Percentiles rank a stretch among this genome's conserved stretches.
phyloP scores from a whole-genome alignment of 768 basidiomycete genomes.

The Lactifluus hygrophoroides region DNA sequence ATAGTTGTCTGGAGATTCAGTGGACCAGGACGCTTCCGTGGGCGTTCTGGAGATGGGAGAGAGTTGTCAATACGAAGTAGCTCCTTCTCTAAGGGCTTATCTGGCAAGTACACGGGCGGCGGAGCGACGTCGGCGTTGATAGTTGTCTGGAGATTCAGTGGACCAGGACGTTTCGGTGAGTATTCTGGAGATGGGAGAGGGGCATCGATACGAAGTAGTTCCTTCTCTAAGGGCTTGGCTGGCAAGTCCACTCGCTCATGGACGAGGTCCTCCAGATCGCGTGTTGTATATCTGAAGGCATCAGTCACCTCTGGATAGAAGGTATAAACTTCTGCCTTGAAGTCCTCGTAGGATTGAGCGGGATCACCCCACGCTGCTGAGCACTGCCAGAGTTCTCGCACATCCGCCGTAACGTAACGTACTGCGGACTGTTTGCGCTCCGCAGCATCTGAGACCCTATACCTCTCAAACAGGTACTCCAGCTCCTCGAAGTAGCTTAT shows the following conservation, averaged over 20 bases:
- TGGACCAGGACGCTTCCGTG: constrained; percentile 57
- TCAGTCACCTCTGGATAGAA: neutral
- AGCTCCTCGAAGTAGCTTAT: neutral
- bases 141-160: constrained; percentile 56
- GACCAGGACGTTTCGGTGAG: constrained; percentile 55
- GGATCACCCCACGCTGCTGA: neutral
- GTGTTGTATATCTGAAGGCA: neutral
- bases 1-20: constrained; percentile 58
- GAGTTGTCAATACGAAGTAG: constrained; percentile 59
- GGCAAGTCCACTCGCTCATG: constrained; percentile 25
- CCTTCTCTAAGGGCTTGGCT: constrained; percentile 40
- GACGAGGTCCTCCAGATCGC: neutral
- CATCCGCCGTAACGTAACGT: neutral
- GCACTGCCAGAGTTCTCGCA: neutral
- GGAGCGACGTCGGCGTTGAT: constrained; percentile 35
- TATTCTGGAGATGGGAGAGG: constrained; percentile 54
- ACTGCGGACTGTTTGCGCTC: neutral
- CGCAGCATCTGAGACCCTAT: neutral
- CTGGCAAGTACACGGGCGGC: constrained; percentile 39
- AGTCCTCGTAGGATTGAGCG: neutral
- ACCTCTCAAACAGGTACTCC: neutral
- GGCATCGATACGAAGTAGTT: constrained; percentile 59
- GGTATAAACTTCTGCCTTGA: neutral
- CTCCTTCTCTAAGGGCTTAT: constrained; percentile 41
- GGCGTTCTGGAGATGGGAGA: constrained; percentile 33